Evolutionary conservation across 257 asterid genomes (phyloP), one percentile per base, ranked within the genome.

Genomic region (Przewalskia tangutica): DNA sequence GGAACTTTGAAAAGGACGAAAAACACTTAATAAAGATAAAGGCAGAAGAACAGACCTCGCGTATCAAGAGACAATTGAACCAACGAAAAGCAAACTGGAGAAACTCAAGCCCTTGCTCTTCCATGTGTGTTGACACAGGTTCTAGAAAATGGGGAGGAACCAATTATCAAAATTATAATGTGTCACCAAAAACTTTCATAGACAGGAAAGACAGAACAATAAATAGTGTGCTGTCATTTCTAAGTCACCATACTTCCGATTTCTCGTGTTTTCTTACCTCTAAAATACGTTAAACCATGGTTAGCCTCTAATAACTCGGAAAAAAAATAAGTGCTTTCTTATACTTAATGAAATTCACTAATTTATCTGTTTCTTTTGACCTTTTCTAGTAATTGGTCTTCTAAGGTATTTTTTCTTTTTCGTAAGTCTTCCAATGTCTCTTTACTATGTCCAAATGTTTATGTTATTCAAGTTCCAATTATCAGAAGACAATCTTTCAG

Each of bases 81-180:
- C 99, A 96, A 84, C 99, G 97, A 90, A 96, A 96, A 82, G 99
- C 92, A 89, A 96, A 96, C 84, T 96, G 99, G 84, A 96, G 99
- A 90, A 94, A 96, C 65, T 96, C 98, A 80, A 96, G 99, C 82
- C 99, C 99, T 88, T 96, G 95, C 32, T 96, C 97, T 90, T 93
- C 97, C 90, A 95, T 89, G 90, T 92, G 98, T 83, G 85, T 92
- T 70, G 91, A 89, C 63, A 95, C 89, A 83, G 98, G 97, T 87
- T 95, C 98, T 94, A 80, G 65, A 48, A 50, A 73, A 73, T 73
- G 23, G 79, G 78, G 14, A 73, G 79, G 60, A 73, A 50, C 13
- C 62, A 73, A 46, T 12, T 23, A 73, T 23, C 44, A 73, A 73
- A 48, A 23, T 23, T 48, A 20, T 20, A 73, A 73, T 60, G 50